These are phyloP conservation scores for Termitomyces sp. DNA, from an alignment of 768 basidiomycete genomes.

Conservation along the genomic window DNA sequence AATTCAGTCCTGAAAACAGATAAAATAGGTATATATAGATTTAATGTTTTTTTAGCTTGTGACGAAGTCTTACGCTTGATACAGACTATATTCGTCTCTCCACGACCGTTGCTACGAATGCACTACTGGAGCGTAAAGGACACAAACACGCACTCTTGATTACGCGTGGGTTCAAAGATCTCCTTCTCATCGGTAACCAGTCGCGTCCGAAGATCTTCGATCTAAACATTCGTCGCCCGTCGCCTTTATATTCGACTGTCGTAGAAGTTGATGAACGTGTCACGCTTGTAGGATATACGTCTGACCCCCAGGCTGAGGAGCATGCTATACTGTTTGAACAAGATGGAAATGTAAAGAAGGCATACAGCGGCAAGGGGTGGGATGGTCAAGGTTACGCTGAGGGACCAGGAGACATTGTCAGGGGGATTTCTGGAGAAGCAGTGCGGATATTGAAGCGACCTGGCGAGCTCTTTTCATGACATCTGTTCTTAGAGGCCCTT, in stretches of 20 bases:
- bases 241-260: conserved; percentile 72
- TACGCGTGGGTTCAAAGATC: conserved; percentile 87
- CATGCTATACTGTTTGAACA: conserved; percentile 76
- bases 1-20: conserved; percentile 63
- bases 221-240: conserved; percentile 76
- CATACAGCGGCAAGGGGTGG: conserved; percentile 76
- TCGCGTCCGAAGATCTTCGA: conserved; percentile 94
- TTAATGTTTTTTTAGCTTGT: not conserved
- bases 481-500: not conserved
- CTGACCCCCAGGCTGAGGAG: conserved; percentile 75
- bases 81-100: conserved; percentile 87
- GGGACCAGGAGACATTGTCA: conserved; percentile 74
- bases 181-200: conserved; percentile 91
- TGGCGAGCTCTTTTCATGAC: conserved; percentile 30
- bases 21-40: conserved; percentile 62
- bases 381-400: conserved; percentile 66
- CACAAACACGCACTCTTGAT: conserved; percentile 88
- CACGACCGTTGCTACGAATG: conserved; percentile 95
- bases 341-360: conserved; percentile 55
- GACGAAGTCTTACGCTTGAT: not conserved
- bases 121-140: conserved; percentile 91
- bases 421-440: conserved; percentile 84
- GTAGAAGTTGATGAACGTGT: conserved; percentile 86
- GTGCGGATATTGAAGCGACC: conserved; percentile 77
- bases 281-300: conserved; percentile 89